Conservation (phyloP, 306 rosid species). For the Castanea sativa region DNA sequence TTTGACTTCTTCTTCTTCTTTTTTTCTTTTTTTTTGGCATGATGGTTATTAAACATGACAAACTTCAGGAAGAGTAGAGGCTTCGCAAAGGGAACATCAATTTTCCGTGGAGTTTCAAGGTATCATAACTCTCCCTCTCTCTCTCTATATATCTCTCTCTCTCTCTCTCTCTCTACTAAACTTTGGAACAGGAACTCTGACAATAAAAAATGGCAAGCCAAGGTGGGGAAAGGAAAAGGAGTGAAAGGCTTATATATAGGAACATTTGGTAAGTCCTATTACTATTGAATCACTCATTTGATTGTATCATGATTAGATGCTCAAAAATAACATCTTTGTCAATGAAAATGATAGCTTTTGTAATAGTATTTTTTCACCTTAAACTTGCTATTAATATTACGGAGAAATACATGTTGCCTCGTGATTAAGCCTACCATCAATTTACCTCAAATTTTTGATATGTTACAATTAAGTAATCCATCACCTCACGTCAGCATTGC, state of each 20-base stretch:
- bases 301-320: not conserved
- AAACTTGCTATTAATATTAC: no score
- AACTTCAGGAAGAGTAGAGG: slow-evolving; percentile 25
- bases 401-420: no score
- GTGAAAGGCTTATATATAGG: slow-evolving; percentile 21
- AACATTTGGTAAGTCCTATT: slow-evolving; percentile 23
- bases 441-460: no score
- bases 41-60: not conserved
- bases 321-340: not conserved
- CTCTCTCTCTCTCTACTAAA: not conserved
- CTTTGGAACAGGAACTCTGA: slow-evolving; percentile 16
- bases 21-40: no score
- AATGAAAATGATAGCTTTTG: no score
- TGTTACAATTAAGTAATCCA: no score
- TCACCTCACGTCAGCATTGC: no score
- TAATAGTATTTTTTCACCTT: no score
- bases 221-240: slow-evolving; percentile 23
- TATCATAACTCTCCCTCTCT: not conserved
- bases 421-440: no score
- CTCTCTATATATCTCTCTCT: not conserved
- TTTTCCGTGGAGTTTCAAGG: slow-evolving; percentile 44
- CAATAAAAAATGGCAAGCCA: slow-evolving; percentile 31
- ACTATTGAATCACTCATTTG: not conserved
- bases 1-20: no score
- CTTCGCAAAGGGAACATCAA: slow-evolving; percentile 28